These are phyloP conservation scores for Austroboletus novae-zelandiae DNA, from an alignment of 1,284 basidiomycete species.

Conservation along the genomic window DNA sequence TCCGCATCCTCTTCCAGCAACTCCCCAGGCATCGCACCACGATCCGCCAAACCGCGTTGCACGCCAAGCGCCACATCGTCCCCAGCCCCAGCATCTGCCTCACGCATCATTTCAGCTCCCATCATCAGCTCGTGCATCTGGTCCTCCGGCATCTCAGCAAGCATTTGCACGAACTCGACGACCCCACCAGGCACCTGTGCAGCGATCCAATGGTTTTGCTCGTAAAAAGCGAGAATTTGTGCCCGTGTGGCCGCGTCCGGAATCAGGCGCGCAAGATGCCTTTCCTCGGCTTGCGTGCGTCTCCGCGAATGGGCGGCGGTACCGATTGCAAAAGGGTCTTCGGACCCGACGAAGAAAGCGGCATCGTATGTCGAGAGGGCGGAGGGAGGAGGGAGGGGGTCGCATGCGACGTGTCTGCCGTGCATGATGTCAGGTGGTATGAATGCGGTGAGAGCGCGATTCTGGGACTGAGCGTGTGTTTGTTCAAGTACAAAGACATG, in stretches of 20 bases:
- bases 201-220: conserved; percentile 38
- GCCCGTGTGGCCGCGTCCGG: conserved; percentile 54
- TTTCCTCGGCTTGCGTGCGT: conserved; percentile 45
- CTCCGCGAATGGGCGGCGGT: conserved; percentile 33
- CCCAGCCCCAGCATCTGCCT: conserved; percentile 14
- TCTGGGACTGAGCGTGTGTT: conserved; percentile 40
- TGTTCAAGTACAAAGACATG: conserved; percentile 74
- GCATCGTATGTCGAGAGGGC: conserved; percentile 62
- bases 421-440: conserved; percentile 56
- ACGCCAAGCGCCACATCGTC: conserved; percentile 27
- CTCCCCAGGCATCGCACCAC: conserved; percentile 36
- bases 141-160: conserved; percentile 57
- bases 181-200: conserved; percentile 63
- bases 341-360: conserved; percentile 66
- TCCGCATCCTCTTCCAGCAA: conserved; percentile 18
- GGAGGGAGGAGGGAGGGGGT: conserved; percentile 74
- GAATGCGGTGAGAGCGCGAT: conserved; percentile 60
- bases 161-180: conserved; percentile 58
- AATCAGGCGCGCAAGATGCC: conserved; percentile 52
- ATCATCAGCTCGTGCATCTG: conserved; percentile 57
- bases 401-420: conserved; percentile 65
- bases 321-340: conserved; percentile 43
- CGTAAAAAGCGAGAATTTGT: conserved; percentile 47
- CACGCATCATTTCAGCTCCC: conserved; percentile 38
- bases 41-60: conserved; percentile 41